A percentile compares a stretch with the other conserved stretches of the same genome.
Conservation (phyloP, 345 rosid species). For the Populus pruinosa region DNA sequence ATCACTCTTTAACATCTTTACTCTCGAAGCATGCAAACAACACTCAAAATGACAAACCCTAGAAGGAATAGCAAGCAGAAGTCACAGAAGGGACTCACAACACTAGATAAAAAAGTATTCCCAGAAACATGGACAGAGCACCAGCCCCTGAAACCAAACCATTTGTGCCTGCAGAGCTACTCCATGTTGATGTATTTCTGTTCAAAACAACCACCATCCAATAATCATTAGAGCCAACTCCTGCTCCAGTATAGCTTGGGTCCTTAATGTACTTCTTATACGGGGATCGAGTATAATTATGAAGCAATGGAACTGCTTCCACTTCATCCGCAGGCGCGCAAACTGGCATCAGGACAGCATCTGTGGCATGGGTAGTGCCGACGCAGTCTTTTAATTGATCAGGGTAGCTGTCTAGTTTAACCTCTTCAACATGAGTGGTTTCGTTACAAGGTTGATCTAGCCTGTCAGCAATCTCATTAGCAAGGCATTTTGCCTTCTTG, state of each 20-base stretch:
- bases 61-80: too few relatives aligned
- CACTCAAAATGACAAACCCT: too few relatives aligned
- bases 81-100: not conserved
- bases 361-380: not conserved
- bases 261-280: slow-evolving; percentile 51
- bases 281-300: slow-evolving; percentile 53
- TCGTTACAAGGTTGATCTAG: slow-evolving; percentile 14
- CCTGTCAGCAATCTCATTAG: slow-evolving; percentile 45
- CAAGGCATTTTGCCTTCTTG: slow-evolving; percentile 56
- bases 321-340: not conserved
- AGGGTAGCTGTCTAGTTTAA: not conserved
- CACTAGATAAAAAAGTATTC: not conserved
- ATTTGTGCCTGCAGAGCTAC: slow-evolving; percentile 34
- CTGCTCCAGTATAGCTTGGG: slow-evolving; percentile 51
- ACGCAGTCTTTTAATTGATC: not conserved
- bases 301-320: not conserved
- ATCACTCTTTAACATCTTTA: too few relatives aligned
- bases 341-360: not conserved
- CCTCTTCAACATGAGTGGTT: not conserved
- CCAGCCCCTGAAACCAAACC: slow-evolving; percentile 11
- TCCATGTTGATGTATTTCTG: slow-evolving; percentile 39
- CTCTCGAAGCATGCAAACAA: too few relatives aligned
- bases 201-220: slow-evolving; percentile 75
- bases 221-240: slow-evolving; percentile 56
- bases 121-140: slow-evolving; percentile 10